Base-by-base conservation (phyloP, 2,329 filamentous ascomycete species). In the Diaporthe citrichinensis region DNA sequence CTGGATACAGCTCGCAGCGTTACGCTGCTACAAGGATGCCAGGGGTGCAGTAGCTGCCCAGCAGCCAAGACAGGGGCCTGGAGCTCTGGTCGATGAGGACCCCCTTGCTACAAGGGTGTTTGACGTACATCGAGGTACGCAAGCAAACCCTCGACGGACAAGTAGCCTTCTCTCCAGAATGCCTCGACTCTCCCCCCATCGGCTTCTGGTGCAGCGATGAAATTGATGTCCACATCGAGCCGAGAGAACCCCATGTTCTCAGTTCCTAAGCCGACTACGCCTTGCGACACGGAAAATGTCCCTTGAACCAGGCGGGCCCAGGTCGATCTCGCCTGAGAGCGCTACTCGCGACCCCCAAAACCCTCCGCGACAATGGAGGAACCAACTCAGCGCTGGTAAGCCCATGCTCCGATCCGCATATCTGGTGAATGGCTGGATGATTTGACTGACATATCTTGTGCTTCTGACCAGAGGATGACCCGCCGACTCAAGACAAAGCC, bases 301-400 rank as follows among this genome's bases (percentile, higher is more conserved):
- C 82, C 90, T 92, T 86, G 92, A 94, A 84, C 87, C 88, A 75
- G 87, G 86, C 78, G 84, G 87, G 78, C 89, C 88, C 76, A 89
- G 88, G 81, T 92, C 91, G 74, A 85, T 87, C 79, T 97, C 95
- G 78, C 95, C 95, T 81, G 92, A 94, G 83, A 96, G 93, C 89
- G 97, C 95, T 83, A 95, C 95, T 78, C 93, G 94, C 82, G 91
- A 92, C 78, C 95, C 94, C 82, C 95, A 94, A n/a, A 73, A 73
- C 78, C 92, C 92, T 55, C 90, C 91, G 78, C 92, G 93, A 82
- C 93, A 94, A 86, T 93, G 94, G 90, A 94, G 94, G 84, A 93
- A 92, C 84, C 93, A 93, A 83, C 88, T 93, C 76, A 92, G 94
- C 81, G 92, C 93, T 86, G 94, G 95, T 97, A 89, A 83, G 90